A percentile compares a stretch with the other conserved stretches of the same genome.
phyloP scores from a whole-genome alignment of 2,329 filamentous ascomycete genomes.

The Cladosporium colombiae region DNA sequence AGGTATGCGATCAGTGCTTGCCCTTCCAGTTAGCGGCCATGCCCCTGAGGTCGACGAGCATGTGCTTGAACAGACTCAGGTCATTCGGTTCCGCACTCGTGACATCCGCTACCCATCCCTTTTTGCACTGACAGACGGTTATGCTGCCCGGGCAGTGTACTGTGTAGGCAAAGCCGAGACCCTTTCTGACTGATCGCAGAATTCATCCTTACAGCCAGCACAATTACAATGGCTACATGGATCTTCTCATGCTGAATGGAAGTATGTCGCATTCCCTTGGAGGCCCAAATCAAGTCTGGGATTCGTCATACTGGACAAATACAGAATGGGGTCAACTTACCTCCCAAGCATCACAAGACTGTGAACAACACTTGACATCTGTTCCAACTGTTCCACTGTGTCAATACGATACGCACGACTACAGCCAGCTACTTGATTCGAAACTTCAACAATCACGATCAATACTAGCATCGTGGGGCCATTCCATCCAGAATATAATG shows the following conservation, averaged over 20 bases:
- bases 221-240: background rate
- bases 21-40: background rate
- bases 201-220: background rate
- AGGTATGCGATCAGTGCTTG: background rate
- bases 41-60: background rate
- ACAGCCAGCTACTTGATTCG: background rate
- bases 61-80: background rate
- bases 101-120: background rate
- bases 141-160: background rate
- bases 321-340: background rate
- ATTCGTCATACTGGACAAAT: conserved; percentile 4
- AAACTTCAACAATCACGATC: background rate
- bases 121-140: background rate
- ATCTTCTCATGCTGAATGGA: background rate
- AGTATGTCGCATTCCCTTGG: conserved; percentile 5
- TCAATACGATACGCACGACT: background rate
- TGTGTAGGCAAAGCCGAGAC: too few relatives aligned
- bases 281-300: conserved; percentile 6
- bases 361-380: background rate
- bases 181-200: background rate
- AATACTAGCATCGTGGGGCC: background rate
- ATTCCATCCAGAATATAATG: background rate
- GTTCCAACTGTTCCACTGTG: background rate
- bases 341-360: background rate
- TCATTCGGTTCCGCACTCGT: background rate